A percentile compares a stretch with the other conserved stretches of the same genome.
These are phyloP conservation scores for Aureobasidium sp. DNA, from an alignment of 2,329 filamentous ascomycete species.

Conservation along the genomic window DNA sequence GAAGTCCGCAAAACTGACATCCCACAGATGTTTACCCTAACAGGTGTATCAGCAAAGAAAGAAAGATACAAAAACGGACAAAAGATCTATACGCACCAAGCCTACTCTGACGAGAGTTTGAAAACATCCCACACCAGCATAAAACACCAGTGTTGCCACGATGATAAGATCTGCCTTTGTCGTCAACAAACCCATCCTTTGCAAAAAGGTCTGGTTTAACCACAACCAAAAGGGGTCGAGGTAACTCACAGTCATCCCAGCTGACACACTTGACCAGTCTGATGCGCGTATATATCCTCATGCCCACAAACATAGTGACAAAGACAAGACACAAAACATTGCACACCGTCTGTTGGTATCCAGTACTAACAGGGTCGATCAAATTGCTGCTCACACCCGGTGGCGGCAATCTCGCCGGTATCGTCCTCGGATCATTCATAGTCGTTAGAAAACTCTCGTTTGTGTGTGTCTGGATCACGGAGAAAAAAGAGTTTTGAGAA, in stretches of 20 bases:
- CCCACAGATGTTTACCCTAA: conserved; percentile 8
- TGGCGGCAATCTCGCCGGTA: neutral
- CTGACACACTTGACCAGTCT: conserved; percentile 6
- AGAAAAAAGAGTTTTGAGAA: neutral
- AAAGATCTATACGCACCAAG: neutral
- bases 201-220: no score
- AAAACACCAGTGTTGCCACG: neutral
- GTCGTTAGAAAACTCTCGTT: no score
- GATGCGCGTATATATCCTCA: conserved; percentile 1
- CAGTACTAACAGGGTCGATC: neutral
- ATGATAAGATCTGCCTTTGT: neutral
- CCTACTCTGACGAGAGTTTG: conserved; percentile 1
- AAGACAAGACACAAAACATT: neutral
- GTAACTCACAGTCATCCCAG: conserved; percentile 11
- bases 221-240: no score
- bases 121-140: neutral
- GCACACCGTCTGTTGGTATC: neutral
- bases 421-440: neutral
- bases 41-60: neutral
- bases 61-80: neutral
- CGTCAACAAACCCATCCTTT: neutral
- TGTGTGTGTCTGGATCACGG: neutral
- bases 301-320: neutral
- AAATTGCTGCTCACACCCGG: conserved; percentile 4
- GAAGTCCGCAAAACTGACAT: neutral